These are phyloP conservation scores for Tuber umbilicatum DNA, from an alignment of 495 filamentous ascomycete genomes.

Conservation along the genomic window DNA sequence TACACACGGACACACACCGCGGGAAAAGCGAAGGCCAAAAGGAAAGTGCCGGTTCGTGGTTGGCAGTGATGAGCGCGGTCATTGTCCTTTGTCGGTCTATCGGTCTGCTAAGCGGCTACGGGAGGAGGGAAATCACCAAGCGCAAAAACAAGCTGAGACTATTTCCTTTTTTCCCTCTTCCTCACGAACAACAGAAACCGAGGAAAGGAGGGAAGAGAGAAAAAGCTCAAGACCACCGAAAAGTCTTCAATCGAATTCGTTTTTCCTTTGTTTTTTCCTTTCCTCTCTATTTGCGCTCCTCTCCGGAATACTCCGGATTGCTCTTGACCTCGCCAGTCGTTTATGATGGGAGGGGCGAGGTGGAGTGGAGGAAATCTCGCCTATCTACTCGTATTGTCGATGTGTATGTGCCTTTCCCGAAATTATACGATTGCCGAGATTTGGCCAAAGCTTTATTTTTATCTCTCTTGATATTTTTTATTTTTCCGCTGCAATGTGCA, in stretches of 20 bases:
- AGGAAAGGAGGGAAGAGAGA: background rate
- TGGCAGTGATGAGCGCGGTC: background rate
- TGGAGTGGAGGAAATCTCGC: background rate
- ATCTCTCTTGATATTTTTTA: background rate
- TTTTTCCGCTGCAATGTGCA: background rate
- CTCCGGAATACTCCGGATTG: background rate
- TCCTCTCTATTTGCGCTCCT: background rate
- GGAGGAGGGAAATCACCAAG: background rate
- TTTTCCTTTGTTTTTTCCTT: background rate
- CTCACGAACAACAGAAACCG: background rate
- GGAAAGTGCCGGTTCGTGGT: background rate
- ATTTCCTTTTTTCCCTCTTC: too few species aligned
- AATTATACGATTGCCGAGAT: slow-evolving; percentile 6
- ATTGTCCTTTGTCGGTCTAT: background rate
- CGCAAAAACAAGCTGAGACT: background rate
- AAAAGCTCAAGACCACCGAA: background rate
- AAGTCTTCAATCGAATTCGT: background rate
- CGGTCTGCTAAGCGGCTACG: slow-evolving; percentile 1
- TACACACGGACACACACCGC: background rate
- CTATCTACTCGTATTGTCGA: slow-evolving; percentile 1
- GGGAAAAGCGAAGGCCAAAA: background rate
- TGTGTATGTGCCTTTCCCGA: slow-evolving; percentile 5
- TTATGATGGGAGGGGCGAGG: background rate
- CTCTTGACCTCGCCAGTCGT: background rate
- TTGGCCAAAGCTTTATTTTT: background rate